Evolutionary conservation across 768 basidiomycete species (phyloP).

Genomic region (Russula lepida): DNA sequence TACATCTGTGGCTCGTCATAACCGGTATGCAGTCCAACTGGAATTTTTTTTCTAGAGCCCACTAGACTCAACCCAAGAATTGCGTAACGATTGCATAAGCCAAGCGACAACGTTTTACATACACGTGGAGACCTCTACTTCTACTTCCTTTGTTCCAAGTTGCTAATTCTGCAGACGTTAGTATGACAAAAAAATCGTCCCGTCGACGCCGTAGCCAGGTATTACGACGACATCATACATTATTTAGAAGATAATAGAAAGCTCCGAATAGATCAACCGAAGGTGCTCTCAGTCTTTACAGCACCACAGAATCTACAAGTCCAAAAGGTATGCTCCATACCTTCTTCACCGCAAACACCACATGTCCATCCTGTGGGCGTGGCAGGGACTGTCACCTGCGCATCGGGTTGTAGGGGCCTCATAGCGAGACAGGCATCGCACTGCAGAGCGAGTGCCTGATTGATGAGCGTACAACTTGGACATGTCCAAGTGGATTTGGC

Average conservation of each 20-base stretch:
- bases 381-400: neutral
- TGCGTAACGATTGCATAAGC: neutral
- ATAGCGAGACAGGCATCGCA: constrained; percentile 51
- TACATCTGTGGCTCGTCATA: neutral
- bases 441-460: constrained; percentile 35
- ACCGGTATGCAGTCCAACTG: neutral
- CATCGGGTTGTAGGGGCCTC: constrained; percentile 21
- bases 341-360: constrained; percentile 50
- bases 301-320: constrained; percentile 66
- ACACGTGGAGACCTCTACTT: neutral
- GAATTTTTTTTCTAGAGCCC: too few relatives aligned
- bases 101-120: neutral
- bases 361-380: constrained; percentile 47
- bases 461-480: constrained; percentile 55
- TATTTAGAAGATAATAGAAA: neutral
- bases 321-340: constrained; percentile 61
- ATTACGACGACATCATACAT: neutral
- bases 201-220: neutral
- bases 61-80: too few relatives aligned
- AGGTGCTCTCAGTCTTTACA: constrained; percentile 41
- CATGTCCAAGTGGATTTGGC: constrained; percentile 41
- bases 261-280: constrained; percentile 4
- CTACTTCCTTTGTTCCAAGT: neutral
- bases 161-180: neutral
- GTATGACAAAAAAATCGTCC: neutral